Conservation (phyloP, 768 basidiomycete species). For the Steccherinum ochraceum region DNA sequence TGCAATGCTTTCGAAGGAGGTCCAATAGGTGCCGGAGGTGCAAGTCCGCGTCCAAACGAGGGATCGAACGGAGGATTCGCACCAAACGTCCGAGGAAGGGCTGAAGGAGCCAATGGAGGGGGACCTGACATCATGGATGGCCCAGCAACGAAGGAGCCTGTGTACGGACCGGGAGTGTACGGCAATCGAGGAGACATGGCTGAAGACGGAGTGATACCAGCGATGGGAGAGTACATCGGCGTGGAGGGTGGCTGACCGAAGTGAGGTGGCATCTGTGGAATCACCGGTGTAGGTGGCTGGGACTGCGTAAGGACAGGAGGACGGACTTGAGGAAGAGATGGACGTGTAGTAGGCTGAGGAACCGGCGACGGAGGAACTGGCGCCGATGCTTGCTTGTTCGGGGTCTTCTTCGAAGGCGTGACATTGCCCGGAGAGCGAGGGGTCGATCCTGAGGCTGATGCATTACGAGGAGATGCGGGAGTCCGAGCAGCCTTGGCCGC, state of each 20-base stretch:
- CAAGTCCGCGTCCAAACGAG: constrained; percentile 36
- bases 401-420: constrained; percentile 53
- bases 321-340: constrained; percentile 25
- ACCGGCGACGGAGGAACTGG: constrained; percentile 17
- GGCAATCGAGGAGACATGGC: constrained; percentile 52
- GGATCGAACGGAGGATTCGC: constrained; percentile 47
- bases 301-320: constrained; percentile 28
- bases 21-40: constrained; percentile 25
- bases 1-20: constrained; percentile 33
- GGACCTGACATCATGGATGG: constrained; percentile 39
- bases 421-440: constrained; percentile 42
- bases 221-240: constrained; percentile 41
- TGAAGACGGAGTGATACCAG: constrained; percentile 34
- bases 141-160: constrained; percentile 40
- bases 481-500: constrained; percentile 40
- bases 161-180: constrained; percentile 41
- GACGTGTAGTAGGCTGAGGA: constrained; percentile 28
- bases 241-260: constrained; percentile 31
- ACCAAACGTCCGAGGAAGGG: constrained; percentile 48
- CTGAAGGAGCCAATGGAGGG: constrained; percentile 47
- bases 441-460: constrained; percentile 41
- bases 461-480: constrained; percentile 46
- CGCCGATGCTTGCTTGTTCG: constrained; percentile 37
- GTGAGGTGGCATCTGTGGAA: constrained; percentile 39
- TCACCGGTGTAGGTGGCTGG: constrained; percentile 45